A percentile compares a stretch with the other conserved stretches of the same genome.
Evolutionary conservation across 306 rosid species (phyloP).

Genomic region (Fragaria nilgerrensis): DNA sequence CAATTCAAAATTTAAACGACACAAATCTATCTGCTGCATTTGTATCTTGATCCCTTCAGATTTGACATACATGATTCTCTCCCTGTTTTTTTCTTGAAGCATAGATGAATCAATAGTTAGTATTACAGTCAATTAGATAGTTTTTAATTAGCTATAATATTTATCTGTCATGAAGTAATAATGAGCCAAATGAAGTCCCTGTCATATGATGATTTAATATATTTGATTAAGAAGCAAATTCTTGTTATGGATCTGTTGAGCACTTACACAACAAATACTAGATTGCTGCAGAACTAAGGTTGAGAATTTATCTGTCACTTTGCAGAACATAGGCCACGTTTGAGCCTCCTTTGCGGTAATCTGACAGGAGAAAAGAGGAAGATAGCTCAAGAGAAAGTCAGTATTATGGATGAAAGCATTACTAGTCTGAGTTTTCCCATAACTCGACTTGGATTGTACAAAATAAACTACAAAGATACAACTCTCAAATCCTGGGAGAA

Average conservation of each 20-base stretch:
- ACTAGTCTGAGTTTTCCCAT: slow-evolving; percentile 49
- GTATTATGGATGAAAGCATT: slow-evolving; percentile 42
- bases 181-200: background rate
- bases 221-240: background rate
- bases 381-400: slow-evolving; percentile 50
- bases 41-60: too few species aligned
- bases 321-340: slow-evolving; percentile 75
- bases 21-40: too few species aligned
- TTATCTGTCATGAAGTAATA: background rate
- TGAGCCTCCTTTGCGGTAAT: slow-evolving; percentile 68
- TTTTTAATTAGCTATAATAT: too few species aligned
- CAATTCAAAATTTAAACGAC: background rate
- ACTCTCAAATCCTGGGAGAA: slow-evolving; percentile 81
- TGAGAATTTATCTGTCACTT: background rate
- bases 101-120: too few species aligned
- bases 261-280: background rate
- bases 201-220: too few species aligned
- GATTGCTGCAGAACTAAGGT: background rate
- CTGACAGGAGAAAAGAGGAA: slow-evolving; percentile 63
- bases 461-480: slow-evolving; percentile 59
- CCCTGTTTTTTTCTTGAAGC: too few species aligned
- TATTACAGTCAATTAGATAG: background rate
- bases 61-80: background rate
- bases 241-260: background rate
- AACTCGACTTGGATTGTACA: slow-evolving; percentile 61